Base-by-base conservation (phyloP, 441 rosid genomes). In the Croton laevigatus region DNA sequence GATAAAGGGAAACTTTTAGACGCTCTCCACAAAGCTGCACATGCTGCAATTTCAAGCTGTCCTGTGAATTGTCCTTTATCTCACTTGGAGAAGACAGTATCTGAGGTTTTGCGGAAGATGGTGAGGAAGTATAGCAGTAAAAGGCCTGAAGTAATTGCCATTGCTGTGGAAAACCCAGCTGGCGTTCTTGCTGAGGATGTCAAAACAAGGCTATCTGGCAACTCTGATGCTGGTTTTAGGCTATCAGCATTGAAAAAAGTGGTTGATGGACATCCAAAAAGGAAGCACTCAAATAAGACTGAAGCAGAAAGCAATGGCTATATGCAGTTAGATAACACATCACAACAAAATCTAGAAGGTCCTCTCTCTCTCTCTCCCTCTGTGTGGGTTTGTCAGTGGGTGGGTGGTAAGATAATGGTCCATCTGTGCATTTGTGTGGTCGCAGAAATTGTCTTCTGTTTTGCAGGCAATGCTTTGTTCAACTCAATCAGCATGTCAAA, bases 1-100 rank as follows among this genome's bases (percentile, higher is more conserved):
- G 99, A 94, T 80, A 89, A 90, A 79, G 97, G 99, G 72, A 89
- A 87, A 83, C 98, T 94, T 45, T 82, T 92, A 63, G 97, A 92
- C 71, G 96, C 93, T 66, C 93, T 94, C 68, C 81, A 89, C 76
- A 89, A 88, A 83, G 99, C 98, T 75, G 97, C 98, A 54, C 91
- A 88, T 75, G 99, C 97, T 71, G 81, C 98, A 48, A 87, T 94
- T 52, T 88, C 98, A 45, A 92, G 98, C 71, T 92, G 96, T 81
- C 97, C 98, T 54, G 90, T 87, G 66, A 89, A 76, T 55, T 86
- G 94, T 78, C 98, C 98, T 75, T 82, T 92, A 78, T 78, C 89
- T 71, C 98, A 94, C 84, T 81, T 92, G 88, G 99, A 94, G 78
- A 88, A 92, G 83, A 89, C 86, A 13, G 96, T 94, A 53, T 79